These are phyloP conservation scores for Cyclotella cryptica DNA, from an alignment of 108 stramenopile genomes.

Conservation along the genomic window DNA sequence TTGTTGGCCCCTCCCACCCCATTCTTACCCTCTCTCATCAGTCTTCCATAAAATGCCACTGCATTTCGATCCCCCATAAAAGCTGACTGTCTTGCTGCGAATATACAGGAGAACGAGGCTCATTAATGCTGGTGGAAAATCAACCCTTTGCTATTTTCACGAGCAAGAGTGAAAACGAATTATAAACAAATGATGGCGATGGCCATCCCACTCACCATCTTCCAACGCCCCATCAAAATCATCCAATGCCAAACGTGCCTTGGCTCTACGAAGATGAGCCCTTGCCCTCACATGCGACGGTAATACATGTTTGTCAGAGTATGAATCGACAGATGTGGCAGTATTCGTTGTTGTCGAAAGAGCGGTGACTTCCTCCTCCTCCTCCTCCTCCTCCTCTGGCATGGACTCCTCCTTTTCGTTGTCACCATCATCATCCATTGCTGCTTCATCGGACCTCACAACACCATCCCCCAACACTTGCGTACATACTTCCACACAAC, in stretches of 20 bases:
- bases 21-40: constrained; percentile 62
- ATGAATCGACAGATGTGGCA: not conserved
- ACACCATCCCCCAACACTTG: constrained; percentile 57
- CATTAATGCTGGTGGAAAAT: too few relatives aligned
- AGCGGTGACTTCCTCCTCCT: not conserved
- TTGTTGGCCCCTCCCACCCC: constrained; percentile 17
- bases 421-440: not conserved
- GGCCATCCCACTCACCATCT: constrained; percentile 65
- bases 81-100: constrained; percentile 65
- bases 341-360: constrained; percentile 14
- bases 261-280: constrained; percentile 83
- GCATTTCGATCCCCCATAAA: constrained; percentile 89
- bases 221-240: constrained; percentile 69
- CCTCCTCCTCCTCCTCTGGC: not conserved
- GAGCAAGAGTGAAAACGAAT: too few relatives aligned
- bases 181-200: too few relatives aligned
- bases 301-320: constrained; percentile 9
- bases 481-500: constrained; percentile 70
- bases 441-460: not conserved
- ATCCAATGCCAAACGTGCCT: constrained; percentile 72
- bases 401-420: not conserved
- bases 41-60: constrained; percentile 76
- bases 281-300: constrained; percentile 70
- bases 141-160: too few relatives aligned
- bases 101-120: not conserved